phyloP scores from a whole-genome alignment of 257 asterid genomes.

The Oldenlandia corymbosa region DNA sequence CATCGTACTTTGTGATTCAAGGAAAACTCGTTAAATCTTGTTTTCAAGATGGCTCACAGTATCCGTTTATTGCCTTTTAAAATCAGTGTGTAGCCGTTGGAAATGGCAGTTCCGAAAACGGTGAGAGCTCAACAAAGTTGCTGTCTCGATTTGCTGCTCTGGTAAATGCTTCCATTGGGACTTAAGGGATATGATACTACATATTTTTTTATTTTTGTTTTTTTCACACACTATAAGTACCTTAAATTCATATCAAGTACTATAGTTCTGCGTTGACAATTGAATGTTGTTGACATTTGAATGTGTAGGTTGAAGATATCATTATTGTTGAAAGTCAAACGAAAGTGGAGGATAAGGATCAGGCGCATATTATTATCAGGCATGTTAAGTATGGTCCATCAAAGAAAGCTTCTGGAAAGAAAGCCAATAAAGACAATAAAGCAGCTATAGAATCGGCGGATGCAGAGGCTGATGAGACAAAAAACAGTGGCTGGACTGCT shows the following conservation, averaged over 20 bases:
- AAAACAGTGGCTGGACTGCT: slow-evolving; percentile 27
- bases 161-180: slow-evolving; percentile 33
- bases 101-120: slow-evolving; percentile 21
- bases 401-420: slow-evolving; percentile 54
- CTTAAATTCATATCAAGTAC: neutral
- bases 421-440: slow-evolving; percentile 26
- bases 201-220: no score
- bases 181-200: neutral
- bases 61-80: neutral
- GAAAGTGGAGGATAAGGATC: slow-evolving; percentile 47
- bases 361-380: slow-evolving; percentile 59
- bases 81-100: slow-evolving; percentile 58
- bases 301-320: slow-evolving; percentile 56
- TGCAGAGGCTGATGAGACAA: slow-evolving; percentile 21
- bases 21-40: neutral
- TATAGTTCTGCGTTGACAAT: slow-evolving; percentile 1
- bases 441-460: slow-evolving; percentile 25
- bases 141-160: slow-evolving; percentile 58
- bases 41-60: neutral
- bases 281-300: neutral
- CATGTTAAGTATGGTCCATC: slow-evolving; percentile 68
- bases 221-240: no score
- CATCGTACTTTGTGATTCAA: neutral
- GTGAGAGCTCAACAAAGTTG: slow-evolving; percentile 38
- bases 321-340: slow-evolving; percentile 53